Percentiles rank a stretch among this genome's conserved stretches.
Conservation (phyloP, 108 stramenopile genomes). For the Seminavis robusta region DNA sequence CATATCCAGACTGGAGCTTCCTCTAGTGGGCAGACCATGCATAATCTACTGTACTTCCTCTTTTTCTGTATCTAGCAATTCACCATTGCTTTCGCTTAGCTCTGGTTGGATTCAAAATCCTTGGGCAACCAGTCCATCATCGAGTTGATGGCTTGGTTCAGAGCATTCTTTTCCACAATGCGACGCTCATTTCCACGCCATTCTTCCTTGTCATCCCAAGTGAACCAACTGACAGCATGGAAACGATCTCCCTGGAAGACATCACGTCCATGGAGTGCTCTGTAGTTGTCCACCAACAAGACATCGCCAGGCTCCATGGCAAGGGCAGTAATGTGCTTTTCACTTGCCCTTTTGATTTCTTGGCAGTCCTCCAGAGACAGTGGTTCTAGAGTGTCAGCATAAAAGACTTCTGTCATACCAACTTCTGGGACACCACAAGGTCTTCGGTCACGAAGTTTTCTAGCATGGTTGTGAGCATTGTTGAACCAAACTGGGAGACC, state of each 20-base stretch:
- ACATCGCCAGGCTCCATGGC: slow-evolving; percentile 92
- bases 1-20: not conserved
- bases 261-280: slow-evolving; percentile 87
- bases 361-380: slow-evolving; percentile 77
- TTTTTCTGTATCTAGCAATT: too few relatives aligned
- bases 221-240: slow-evolving; percentile 91
- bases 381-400: slow-evolving; percentile 86
- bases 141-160: slow-evolving; percentile 82
- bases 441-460: slow-evolving; percentile 80
- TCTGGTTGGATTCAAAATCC: slow-evolving; percentile 86
- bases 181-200: slow-evolving; percentile 87
- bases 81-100: slow-evolving; percentile 35
- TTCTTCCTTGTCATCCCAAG: slow-evolving; percentile 81
- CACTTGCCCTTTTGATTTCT: slow-evolving; percentile 82
- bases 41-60: too few relatives aligned
- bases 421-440: slow-evolving; percentile 91
- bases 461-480: slow-evolving; percentile 88
- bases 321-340: slow-evolving; percentile 87
- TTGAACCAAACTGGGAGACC: slow-evolving; percentile 89
- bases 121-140: slow-evolving; percentile 94
- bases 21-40: too few relatives aligned
- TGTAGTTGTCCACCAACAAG: slow-evolving; percentile 89
- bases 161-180: slow-evolving; percentile 83
- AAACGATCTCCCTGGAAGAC: slow-evolving; percentile 89
- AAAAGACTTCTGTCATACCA: slow-evolving; percentile 92